Conservation (phyloP, 768 basidiomycete species). For the Grammothele lineata region DNA sequence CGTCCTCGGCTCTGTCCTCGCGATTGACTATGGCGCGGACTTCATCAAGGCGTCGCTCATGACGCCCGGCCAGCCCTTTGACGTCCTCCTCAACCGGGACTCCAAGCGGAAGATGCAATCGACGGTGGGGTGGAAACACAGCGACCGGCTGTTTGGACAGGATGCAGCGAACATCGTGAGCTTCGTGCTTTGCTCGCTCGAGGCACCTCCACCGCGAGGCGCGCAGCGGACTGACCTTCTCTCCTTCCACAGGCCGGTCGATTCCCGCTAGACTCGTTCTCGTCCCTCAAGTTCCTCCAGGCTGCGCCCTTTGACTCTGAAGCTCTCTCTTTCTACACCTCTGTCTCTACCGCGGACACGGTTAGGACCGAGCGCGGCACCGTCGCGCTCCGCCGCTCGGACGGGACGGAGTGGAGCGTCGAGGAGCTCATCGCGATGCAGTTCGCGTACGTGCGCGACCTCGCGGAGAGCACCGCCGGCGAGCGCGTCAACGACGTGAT, state of each 20-base stretch:
- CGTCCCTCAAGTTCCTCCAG: constrained; percentile 80
- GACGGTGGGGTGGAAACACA: constrained; percentile 87
- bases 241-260: constrained; percentile 71
- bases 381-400: constrained; percentile 53
- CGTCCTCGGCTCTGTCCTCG: constrained; percentile 69
- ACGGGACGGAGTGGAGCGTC: constrained; percentile 68
- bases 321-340: constrained; percentile 47
- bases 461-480: constrained; percentile 72
- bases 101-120: constrained; percentile 95
- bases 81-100: constrained; percentile 94
- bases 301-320: constrained; percentile 62
- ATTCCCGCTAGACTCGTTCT: constrained; percentile 85
- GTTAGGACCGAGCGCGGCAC: constrained; percentile 55
- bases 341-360: constrained; percentile 28
- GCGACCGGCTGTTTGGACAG: constrained; percentile 82
- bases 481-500: constrained; percentile 83
- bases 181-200: constrained; percentile 12
- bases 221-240: too few relatives aligned
- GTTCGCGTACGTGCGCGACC: constrained; percentile 81
- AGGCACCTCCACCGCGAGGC: too few relatives aligned
- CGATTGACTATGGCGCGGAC: constrained; percentile 98
- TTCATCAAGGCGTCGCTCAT: constrained; percentile 91
- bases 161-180: constrained; percentile 88
- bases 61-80: constrained; percentile 59
- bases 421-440: constrained; percentile 96